These are phyloP conservation scores for Flaveria sonorensis DNA, from an alignment of 129 eudicot genomes.

Conservation along the genomic window DNA sequence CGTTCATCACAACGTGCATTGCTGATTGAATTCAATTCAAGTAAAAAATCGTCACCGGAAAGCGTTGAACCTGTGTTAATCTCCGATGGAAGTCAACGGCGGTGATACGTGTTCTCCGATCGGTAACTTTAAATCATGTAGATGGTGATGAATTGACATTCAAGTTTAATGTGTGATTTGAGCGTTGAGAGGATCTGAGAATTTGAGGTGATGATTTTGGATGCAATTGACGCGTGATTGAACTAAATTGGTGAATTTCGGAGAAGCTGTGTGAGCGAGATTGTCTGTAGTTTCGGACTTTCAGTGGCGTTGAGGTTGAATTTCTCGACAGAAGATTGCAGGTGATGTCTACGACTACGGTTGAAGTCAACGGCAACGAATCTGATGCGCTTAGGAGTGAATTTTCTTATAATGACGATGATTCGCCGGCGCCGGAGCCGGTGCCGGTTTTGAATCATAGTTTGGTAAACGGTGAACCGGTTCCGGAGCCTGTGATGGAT, in stretches of 20 bases:
- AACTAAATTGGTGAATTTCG: constrained; percentile 4
- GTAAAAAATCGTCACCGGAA: background rate
- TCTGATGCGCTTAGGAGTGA: constrained; percentile 22
- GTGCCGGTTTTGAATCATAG: too few species aligned
- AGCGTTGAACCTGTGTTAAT: background rate
- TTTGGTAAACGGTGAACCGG: too few species aligned
- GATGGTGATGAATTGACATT: constrained; percentile 3
- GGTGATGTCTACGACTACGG: constrained; percentile 4
- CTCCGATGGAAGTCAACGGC: constrained; percentile 23
- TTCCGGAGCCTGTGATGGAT: constrained; percentile 30
- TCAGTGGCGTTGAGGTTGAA: background rate
- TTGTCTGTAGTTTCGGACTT: too few species aligned
- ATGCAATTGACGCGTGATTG: constrained; percentile 16
- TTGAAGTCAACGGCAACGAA: constrained; percentile 18
- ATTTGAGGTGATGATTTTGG: constrained; percentile 4
- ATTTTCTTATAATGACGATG: background rate
- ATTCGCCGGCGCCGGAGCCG: constrained; percentile 3
- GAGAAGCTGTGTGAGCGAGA: too few species aligned
- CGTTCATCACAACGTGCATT: constrained; percentile 24
- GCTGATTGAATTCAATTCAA: background rate
- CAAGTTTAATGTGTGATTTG: background rate
- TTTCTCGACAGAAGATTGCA: background rate
- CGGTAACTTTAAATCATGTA: background rate
- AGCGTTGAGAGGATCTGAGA: constrained; percentile 11
- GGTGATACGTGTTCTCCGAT: constrained; percentile 15